phyloP scores from a whole-genome alignment of 257 asterid genomes.

The Capsicum baccatum region DNA sequence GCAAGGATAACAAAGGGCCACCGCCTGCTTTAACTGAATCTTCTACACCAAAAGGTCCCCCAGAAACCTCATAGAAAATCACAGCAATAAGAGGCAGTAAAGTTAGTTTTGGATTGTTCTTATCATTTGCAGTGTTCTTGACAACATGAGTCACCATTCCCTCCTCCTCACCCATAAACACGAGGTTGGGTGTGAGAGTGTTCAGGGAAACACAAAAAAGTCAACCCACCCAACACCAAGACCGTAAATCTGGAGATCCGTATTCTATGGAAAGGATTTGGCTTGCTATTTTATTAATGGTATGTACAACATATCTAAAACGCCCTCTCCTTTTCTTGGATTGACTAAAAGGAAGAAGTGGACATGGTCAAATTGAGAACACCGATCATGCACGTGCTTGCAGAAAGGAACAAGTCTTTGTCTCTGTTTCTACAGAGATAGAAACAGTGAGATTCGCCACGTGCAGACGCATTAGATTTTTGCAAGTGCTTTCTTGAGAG shows the following conservation, averaged over 20 bases:
- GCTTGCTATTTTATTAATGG: not conserved
- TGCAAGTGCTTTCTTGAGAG: too few species aligned
- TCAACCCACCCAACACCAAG: constrained; percentile 13
- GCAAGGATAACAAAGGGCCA: constrained; percentile 42
- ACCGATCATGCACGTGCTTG: not conserved
- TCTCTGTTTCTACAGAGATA: not conserved
- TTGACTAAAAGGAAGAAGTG: not conserved
- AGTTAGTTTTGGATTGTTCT: constrained; percentile 17
- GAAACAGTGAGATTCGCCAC: not conserved
- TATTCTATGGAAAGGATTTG: constrained; percentile 1
- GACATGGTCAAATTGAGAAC: not conserved
- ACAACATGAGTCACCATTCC: constrained; percentile 26
- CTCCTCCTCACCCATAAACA: constrained; percentile 16
- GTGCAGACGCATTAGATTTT: not conserved
- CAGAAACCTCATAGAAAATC: constrained; percentile 50
- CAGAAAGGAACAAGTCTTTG: not conserved
- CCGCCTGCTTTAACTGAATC: constrained; percentile 47
- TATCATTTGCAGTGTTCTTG: constrained; percentile 6
- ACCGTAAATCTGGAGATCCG: constrained; percentile 15
- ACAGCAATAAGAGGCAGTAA: constrained; percentile 44
- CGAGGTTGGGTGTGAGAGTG: not conserved
- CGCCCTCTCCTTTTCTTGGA: not conserved
- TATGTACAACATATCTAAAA: not conserved
- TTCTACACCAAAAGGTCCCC: constrained; percentile 54
- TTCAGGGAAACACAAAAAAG: not conserved